A percentile compares a stretch with the other conserved stretches of the same genome.
Evolutionary conservation across 495 filamentous ascomycete species (phyloP).

Genomic region (Hyaloscypha bicolor): DNA sequence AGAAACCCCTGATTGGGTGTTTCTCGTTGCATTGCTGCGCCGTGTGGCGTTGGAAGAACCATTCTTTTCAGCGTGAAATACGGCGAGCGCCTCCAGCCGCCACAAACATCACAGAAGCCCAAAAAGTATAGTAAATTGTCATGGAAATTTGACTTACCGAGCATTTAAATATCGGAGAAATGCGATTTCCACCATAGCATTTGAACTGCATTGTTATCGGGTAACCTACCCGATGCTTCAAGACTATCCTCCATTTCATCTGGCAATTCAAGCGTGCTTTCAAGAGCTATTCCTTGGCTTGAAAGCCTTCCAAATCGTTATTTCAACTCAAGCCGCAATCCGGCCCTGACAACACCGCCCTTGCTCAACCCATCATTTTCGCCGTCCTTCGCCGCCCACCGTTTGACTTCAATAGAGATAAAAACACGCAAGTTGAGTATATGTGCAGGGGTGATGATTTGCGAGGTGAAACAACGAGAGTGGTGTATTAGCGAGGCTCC

Average conservation of each 20-base stretch:
- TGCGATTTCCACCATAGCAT: background rate
- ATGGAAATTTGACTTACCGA: background rate
- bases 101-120: background rate
- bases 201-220: background rate
- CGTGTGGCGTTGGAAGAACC: background rate
- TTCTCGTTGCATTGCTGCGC: background rate
- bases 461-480: conserved; percentile 1
- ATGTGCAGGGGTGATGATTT: conserved; percentile 11
- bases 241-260: background rate
- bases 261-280: background rate
- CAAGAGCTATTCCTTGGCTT: background rate
- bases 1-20: background rate
- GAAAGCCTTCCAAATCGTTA: background rate
- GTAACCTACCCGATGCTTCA: background rate
- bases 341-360: conserved; percentile 8
- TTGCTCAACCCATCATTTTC: conserved; percentile 18
- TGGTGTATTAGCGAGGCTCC: background rate
- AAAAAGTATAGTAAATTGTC: background rate
- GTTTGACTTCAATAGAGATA: conserved; percentile 9
- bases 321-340: background rate
- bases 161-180: background rate
- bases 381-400: conserved; percentile 20
- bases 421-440: conserved; percentile 7
- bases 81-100: background rate
- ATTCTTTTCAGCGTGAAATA: background rate